These are phyloP conservation scores for Cutaneotrichosporon cavernicola DNA, from an alignment of 1,284 basidiomycete species.

Conservation along the genomic window DNA sequence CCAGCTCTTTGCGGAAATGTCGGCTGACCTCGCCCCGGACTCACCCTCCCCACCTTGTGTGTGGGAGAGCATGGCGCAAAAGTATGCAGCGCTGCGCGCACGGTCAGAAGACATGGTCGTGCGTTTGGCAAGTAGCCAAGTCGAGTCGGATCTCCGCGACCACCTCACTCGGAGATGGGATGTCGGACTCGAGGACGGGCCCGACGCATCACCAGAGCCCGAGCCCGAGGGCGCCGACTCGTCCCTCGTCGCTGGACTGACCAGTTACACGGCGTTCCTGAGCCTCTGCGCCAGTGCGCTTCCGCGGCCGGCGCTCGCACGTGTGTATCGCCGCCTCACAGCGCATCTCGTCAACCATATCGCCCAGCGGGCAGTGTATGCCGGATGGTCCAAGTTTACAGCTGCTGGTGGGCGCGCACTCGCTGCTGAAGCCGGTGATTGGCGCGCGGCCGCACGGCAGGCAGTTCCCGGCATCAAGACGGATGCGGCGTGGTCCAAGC, in stretches of 20 bases:
- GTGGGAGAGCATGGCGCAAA: constrained; percentile 68
- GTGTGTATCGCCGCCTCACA: constrained; percentile 69
- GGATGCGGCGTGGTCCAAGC: constrained; percentile 68
- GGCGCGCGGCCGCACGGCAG: constrained; percentile 68
- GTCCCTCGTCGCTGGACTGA: constrained; percentile 67
- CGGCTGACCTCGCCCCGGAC: constrained; percentile 64
- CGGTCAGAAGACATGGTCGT: constrained; percentile 84
- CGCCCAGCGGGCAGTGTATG: constrained; percentile 75
- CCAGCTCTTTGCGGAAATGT: constrained; percentile 85
- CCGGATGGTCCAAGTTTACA: constrained; percentile 64
- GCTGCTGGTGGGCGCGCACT: constrained; percentile 61
- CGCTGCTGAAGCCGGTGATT: constrained; percentile 71
- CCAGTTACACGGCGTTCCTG: constrained; percentile 70
- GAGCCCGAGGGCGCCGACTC: constrained; percentile 54
- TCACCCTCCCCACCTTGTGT: constrained; percentile 47
- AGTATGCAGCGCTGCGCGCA: constrained; percentile 62
- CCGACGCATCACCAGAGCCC: constrained; percentile 4
- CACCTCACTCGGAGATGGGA: constrained; percentile 60
- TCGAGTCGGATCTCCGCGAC: constrained; percentile 68
- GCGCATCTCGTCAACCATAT: constrained; percentile 69
- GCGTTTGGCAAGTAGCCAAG: constrained; percentile 72
- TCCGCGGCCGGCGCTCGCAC: constrained; percentile 59
- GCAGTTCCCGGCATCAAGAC: constrained; percentile 33
- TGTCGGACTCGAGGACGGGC: neutral
- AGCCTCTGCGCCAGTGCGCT: constrained; percentile 63